Evolutionary conservation across 352 stramenopile genomes (phyloP), one percentile per base, ranked within the genome.

Genomic region (Phytophthora hybrid): DNA sequence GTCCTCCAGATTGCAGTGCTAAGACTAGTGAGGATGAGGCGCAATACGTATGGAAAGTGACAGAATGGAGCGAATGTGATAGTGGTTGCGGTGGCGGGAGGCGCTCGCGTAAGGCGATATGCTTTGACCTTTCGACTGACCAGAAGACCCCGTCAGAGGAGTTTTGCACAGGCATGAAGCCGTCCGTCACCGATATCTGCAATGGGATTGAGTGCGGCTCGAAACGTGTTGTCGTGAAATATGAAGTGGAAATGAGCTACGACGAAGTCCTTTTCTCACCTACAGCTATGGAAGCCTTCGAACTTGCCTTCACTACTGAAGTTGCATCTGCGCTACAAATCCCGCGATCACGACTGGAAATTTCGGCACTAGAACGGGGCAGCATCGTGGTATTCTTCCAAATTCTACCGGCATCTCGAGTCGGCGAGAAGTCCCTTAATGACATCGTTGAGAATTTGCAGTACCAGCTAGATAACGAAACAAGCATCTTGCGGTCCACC

Each of bases 161-260:
- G 4, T 34, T 79, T 16, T 93, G 85, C 18, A 37, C 66, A 0
- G 71, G 66, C 0, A 14, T 78, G 37, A 90, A 89, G 51, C 86
- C 86, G 4, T 83, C 83, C 32, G 69, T 87, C 21, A 81, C 84
- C 18, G 83, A 79, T 10, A 92, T 93, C 26, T 93, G 86, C 80
- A 93, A 93, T 49, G 80, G 86, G 39, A 91, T 93, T 74, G 85
- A 92, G 54, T 93, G 87, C 57, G 87, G 87, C 13, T 90, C 83
- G 16, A 92, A 90, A 65, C 77, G 90, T 16, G 83, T 93, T 23
- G 77, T 81, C 10, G 79, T 92, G 59, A 81, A 77, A 58, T 93
- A 92, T 73, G 65, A 91, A 63, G 79, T 93, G 8, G 85, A 93
- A 71, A 91, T 91, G 77, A 85, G 84, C 61, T 93, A 84, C 72